Evolutionary conservation across 2,329 filamentous ascomycete species (phyloP), one percentile per base, ranked within the genome.

Genomic region (Botrytis galanthina): DNA sequence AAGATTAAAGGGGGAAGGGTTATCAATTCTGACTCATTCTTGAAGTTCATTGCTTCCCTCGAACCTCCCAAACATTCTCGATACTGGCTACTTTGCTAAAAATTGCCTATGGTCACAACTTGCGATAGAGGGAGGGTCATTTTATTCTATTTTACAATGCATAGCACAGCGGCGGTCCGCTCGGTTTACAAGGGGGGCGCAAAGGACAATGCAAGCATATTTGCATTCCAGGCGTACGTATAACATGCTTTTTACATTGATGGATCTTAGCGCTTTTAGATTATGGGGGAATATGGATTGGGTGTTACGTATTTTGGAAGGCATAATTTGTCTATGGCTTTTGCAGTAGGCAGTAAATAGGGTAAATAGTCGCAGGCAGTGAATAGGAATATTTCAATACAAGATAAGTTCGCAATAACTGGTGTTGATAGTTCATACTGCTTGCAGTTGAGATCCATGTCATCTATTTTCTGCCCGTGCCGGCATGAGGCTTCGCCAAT

Each of bases 81-180:
- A 48, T 54, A 57, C 54, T 22, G 62, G 22, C 64, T 26, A 44
- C 22, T 46, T 20, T 35, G 20, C 37, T 29, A 46, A 67, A 67
- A 29, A 35, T 22, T 35, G 46, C 37, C 70, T 60, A 37, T 72
- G 62, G 72, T 69, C 37, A 54, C 35, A 42, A 69, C 9, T 57
- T 69, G 44, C 48, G 66, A 57, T 69, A 57, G 37, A 57, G 39
- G 66, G 66, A 44, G 35, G 48, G 32, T 71, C 63, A 73, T 73
- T 71, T 76, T 75, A 75, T 72, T 44, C 70, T 67, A 62, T 72
- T 74, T 77, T 75, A 74, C 68, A 70, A n/a, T 73, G 77, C 77
- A 78, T 76, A 77, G 78, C 77, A 76, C 76, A 76, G 78, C 78
- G 76, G 75, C 37, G 73, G 72, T 42, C 68, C 57, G 60, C 67